Evolutionary conservation across 805 yeast species (phyloP), one percentile per base, ranked within the genome.

Genomic region (Tanozyma kutaoensis): DNA sequence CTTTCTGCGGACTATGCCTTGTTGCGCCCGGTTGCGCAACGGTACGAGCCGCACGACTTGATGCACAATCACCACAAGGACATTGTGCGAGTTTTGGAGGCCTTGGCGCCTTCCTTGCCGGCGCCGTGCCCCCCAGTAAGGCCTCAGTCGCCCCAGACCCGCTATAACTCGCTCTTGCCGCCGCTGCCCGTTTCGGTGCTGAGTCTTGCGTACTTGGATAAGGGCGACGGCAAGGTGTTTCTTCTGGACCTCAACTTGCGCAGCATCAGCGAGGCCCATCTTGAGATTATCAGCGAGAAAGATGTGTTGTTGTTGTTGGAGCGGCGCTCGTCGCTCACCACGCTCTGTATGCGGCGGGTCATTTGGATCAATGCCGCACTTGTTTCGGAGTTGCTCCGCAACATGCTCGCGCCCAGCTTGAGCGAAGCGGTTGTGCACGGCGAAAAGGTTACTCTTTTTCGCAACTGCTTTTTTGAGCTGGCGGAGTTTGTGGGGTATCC

Each of bases 1-100:
- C 51, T 81, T 8, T 75, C 81, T 5, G 54, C 60, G 11, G 95
- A 84, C 50, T 82, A 76, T 42, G 63, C 67, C 32, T 54, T 74
- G 24, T 43, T 45, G 10, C 52, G 55, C 26, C 51, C 55, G 15
- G 49, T 37, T 35, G 37, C 51, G 11, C 39, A 46, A 35, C 52
- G 55, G 34, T 59, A 46, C 32, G 59, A 51, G 29, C 46, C 52
- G 8, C 58, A 48, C 37, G 66, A 60, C 29, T 35, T 54, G 21
- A 48, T 50, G 44, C 44, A 51, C 36, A 58, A 60, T 30, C 58
- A 48, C 36, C 54, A 55, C 8, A 49, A 51, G 26, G 52, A 47
- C 20, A 27, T 54, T 34, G 36, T 45, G 18, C 26, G 29, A 13
- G 39, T 35, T 9, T 33, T 52, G 11, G 50, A 50, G 22, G 40